Evolutionary conservation across 2,329 filamentous ascomycete genomes (phyloP).

Genomic region (Blumeriella jaapii): DNA sequence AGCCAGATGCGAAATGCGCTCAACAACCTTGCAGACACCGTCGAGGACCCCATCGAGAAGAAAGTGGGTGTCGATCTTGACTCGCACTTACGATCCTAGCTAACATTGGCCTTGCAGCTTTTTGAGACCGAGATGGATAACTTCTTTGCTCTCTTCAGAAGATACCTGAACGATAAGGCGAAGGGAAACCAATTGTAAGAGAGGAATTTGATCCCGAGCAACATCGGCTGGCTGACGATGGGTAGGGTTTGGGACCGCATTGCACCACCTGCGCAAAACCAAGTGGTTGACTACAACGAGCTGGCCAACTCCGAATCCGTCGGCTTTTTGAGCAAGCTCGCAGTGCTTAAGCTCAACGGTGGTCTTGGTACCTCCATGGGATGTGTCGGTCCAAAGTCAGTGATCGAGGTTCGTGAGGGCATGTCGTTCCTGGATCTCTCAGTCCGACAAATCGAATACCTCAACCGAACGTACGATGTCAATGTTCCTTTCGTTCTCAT

Average conservation of each 20-base stretch:
- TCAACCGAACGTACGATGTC: slow-evolving; percentile 95
- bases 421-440: slow-evolving; percentile 99
- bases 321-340: slow-evolving; percentile 91
- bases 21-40: slow-evolving; percentile 83
- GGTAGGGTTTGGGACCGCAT: slow-evolving; percentile 90
- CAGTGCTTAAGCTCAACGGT: slow-evolving; percentile 98
- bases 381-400: slow-evolving; percentile 97
- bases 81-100: background rate
- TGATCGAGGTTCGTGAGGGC: slow-evolving; percentile 98
- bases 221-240: slow-evolving; percentile 13
- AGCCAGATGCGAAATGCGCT: slow-evolving; percentile 98
- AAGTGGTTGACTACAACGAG: slow-evolving; percentile 91
- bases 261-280: slow-evolving; percentile 78
- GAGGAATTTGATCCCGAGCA: slow-evolving; percentile 5
- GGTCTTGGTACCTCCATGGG: slow-evolving; percentile 99
- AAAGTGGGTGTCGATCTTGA: slow-evolving; percentile 50
- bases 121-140: slow-evolving; percentile 99
- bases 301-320: slow-evolving; percentile 84
- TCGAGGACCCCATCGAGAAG: slow-evolving; percentile 68
- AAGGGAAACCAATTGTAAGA: slow-evolving; percentile 85
- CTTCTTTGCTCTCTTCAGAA: slow-evolving; percentile 97
- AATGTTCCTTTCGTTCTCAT: slow-evolving; percentile 98
- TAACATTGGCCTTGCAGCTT: slow-evolving; percentile 44
- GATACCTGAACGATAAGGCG: slow-evolving; percentile 97
- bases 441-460: slow-evolving; percentile 96